Base-by-base conservation (phyloP, 805 yeast genomes). In the Candida ponderosae region DNA sequence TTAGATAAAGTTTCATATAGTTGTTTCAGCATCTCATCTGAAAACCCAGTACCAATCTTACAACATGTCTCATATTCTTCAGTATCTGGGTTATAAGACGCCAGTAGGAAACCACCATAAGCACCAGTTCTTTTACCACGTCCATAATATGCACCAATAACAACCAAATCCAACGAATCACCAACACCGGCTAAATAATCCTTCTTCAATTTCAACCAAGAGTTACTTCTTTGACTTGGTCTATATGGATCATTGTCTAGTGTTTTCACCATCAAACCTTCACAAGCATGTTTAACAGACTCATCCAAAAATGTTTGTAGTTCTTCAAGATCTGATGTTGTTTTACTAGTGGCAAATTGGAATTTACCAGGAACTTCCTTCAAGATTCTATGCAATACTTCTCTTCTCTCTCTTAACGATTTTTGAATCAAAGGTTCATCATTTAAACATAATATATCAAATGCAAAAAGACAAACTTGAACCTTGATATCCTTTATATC, bases 11-110 rank as follows among this genome's bases (percentile, higher is more conserved):
- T 66, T 19, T 70, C 72, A 49, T 79, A 68, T 24, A 93, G 57
- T 20, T 60, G 61, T 27, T 75, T 76, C 40, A 93, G 67, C 51
- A 79, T 72, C 45, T 81, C 97, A 46, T 93, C 98, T 30, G 88
- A 76, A 54, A 93, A 93, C 0, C 98, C 98, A 1, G 98, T 93
- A 34, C 98, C 98, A 38, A 94, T 89, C 57, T 93, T 93, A 64
- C 98, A 93, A 31, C 95, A 81, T 0, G 97, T 84, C 59, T 93
- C 97, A 56, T 74, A 87, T 51, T 89, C 97, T 18, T 94, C 97
- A 0, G 87, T 74, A 40, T 90, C 96, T 39, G 78, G 79, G 52
- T 93, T 93, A 54, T 87, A 90, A 23, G 94, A 81, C 0, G 95
- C 97, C 35, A 93, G 66, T 29, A 93, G 59, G 53, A 89, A 93